These are phyloP conservation scores for Ramicandelaber brevisporus DNA, from an alignment of 192 early-diverging fungal genomes.

Conservation along the genomic window DNA sequence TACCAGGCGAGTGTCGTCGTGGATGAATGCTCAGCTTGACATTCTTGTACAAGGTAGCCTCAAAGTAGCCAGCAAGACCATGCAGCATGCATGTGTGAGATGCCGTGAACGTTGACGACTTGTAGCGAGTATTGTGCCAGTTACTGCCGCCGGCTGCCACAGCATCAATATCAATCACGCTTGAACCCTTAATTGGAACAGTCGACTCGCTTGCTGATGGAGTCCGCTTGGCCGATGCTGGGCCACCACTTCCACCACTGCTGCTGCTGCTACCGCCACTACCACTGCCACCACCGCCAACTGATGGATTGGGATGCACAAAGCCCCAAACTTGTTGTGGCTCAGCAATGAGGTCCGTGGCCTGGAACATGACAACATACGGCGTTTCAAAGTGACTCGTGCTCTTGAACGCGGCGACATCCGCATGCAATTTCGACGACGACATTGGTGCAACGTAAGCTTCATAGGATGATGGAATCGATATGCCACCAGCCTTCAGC, in stretches of 20 bases:
- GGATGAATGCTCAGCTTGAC: conserved; percentile 63
- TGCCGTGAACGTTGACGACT: conserved; percentile 23
- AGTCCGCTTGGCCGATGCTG: too few relatives aligned
- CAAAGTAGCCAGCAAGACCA: conserved; percentile 93
- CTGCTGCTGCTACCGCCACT: not conserved
- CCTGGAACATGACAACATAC: conserved; percentile 91
- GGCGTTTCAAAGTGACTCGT: conserved; percentile 58
- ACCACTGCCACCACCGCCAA: not conserved
- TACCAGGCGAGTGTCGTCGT: conserved; percentile 58
- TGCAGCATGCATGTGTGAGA: conserved; percentile 40
- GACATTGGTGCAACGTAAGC: conserved; percentile 70
- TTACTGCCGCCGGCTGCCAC: conserved; percentile 11
- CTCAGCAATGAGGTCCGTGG: conserved; percentile 33
- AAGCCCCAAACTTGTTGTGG: conserved; percentile 60
- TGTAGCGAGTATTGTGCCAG: conserved; percentile 44
- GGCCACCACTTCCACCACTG: not conserved
- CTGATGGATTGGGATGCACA: conserved; percentile 31
- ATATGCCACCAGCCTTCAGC: conserved; percentile 44
- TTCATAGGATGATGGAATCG: conserved; percentile 71
- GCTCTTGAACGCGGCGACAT: conserved; percentile 43
- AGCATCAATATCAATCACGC: not conserved
- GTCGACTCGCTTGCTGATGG: not conserved
- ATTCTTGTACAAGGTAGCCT: conserved; percentile 66
- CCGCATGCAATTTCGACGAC: conserved; percentile 52
- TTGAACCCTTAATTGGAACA: not conserved